phyloP scores from a whole-genome alignment of 2,329 filamentous ascomycete species.

The Fusarium tuaranense region DNA sequence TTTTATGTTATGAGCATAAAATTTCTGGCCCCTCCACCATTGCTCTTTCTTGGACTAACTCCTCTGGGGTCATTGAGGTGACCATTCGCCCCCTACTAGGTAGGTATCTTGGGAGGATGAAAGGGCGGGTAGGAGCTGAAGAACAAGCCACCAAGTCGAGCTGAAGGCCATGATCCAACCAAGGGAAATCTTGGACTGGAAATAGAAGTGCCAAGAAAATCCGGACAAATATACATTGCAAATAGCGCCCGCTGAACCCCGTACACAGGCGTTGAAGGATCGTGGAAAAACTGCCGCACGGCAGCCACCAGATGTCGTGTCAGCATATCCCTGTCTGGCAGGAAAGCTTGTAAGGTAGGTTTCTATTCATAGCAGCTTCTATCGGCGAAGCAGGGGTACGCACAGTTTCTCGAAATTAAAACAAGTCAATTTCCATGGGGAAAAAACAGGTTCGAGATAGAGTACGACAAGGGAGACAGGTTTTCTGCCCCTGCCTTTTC shows the following conservation, averaged over 20 bases:
- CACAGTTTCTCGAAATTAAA: slow-evolving; percentile 8
- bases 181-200: not conserved
- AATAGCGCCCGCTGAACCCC: not conserved
- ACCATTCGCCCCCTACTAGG: not conserved
- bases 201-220: not conserved
- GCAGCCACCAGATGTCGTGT: slow-evolving; percentile 14
- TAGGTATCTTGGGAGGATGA: not conserved
- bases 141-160: not conserved
- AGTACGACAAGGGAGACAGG: not conserved
- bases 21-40: not conserved
- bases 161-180: not conserved
- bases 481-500: not conserved
- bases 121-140: not conserved
- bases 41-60: not conserved
- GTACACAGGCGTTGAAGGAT: not conserved
- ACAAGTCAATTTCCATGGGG: not conserved
- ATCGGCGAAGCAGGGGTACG: slow-evolving; percentile 10
- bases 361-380: slow-evolving; percentile 31
- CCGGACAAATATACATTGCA: slow-evolving; percentile 1
- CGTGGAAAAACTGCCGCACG: not conserved
- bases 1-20: not conserved
- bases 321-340: slow-evolving; percentile 27
- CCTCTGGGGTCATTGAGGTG: not conserved
- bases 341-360: slow-evolving; percentile 21
- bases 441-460: not conserved